Evolutionary conservation across 495 filamentous ascomycete genomes (phyloP).

Genomic region (Bathelium albidoporum): DNA sequence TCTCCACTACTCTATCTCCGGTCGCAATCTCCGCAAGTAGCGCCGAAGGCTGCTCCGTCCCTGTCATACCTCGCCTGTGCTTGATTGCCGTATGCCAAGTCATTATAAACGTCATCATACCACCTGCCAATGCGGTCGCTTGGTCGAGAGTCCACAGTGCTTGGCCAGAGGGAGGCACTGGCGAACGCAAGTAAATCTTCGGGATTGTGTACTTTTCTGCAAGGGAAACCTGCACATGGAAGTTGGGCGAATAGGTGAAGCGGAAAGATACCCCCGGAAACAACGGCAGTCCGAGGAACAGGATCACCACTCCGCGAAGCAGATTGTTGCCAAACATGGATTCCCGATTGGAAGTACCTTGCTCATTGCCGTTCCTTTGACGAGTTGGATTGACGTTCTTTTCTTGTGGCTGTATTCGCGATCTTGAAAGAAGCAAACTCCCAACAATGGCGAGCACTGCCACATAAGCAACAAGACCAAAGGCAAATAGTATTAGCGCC

Average conservation of each 20-base stretch:
- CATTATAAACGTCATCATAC: neutral
- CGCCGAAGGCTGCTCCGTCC: neutral
- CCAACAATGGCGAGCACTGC: neutral
- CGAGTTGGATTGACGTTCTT: neutral
- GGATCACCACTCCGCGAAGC: neutral
- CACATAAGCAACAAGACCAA: neutral
- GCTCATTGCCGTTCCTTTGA: neutral
- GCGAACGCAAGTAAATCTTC: neutral
- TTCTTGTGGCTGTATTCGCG: neutral
- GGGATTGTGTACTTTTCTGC: neutral
- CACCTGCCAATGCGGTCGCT: neutral
- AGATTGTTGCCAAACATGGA: neutral
- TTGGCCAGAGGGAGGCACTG: neutral
- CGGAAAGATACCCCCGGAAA: neutral
- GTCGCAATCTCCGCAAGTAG: neutral
- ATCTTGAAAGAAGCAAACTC: neutral
- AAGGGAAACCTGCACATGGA: neutral
- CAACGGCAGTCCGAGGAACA: neutral
- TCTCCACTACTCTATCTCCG: neutral
- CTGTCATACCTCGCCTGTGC: neutral
- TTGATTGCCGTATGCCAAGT: neutral
- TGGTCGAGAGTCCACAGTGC: neutral
- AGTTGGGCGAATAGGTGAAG: neutral
- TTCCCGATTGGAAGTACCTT: neutral
- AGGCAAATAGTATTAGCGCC: neutral